Conservation (phyloP, 2,329 filamentous ascomycete genomes). For the Bertia moriformis region DNA sequence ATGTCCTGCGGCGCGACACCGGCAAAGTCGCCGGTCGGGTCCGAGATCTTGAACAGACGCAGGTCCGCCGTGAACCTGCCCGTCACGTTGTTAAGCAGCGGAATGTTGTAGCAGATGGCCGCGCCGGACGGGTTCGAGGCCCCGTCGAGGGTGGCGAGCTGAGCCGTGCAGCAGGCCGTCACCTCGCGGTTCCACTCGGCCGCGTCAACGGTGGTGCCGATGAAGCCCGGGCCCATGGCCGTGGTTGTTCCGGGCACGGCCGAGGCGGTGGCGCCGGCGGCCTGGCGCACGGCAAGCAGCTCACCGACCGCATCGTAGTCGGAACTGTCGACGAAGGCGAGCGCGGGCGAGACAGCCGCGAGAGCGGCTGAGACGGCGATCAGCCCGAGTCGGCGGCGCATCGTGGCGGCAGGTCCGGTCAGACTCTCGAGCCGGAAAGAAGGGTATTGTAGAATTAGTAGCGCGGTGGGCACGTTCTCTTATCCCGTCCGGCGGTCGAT, state of each 20-base stretch:
- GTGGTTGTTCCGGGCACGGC: neutral
- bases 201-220: constrained; percentile 21
- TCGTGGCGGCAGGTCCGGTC: too few relatives aligned
- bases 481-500: too few relatives aligned
- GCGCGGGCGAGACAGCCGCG: neutral
- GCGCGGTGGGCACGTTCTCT: too few relatives aligned
- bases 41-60: constrained; percentile 55
- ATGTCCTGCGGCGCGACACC: constrained; percentile 35
- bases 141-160: constrained; percentile 36
- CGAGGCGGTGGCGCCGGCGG: too few relatives aligned
- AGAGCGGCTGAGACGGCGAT: neutral
- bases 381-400: too few relatives aligned
- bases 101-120: constrained; percentile 71
- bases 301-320: neutral
- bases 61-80: constrained; percentile 67
- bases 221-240: neutral
- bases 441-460: too few relatives aligned
- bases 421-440: too few relatives aligned
- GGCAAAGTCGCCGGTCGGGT: constrained; percentile 36
- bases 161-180: constrained; percentile 39
- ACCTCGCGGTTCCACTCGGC: constrained; percentile 41
- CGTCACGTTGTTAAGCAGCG: constrained; percentile 48
- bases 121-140: constrained; percentile 63
- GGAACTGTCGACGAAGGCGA: neutral
- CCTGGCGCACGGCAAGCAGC: neutral